Conservation (phyloP, 495 filamentous ascomycete genomes). For the Terfezia boudieri region DNA sequence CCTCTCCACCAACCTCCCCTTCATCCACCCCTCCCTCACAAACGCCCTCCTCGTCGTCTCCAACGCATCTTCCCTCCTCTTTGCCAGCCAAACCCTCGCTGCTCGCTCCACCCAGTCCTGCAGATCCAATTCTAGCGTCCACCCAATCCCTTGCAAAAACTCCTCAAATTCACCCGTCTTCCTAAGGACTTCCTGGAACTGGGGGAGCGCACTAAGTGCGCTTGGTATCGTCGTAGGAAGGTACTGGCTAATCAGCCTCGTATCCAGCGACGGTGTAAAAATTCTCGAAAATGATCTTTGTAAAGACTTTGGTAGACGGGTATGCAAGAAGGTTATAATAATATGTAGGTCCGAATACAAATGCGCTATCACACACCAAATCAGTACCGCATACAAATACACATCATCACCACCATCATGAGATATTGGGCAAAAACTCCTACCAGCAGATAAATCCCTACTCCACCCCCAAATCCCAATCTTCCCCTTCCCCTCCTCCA, state of each 20-base stretch:
- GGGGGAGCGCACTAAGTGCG: constrained; percentile 40
- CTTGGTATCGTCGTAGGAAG: constrained; percentile 54
- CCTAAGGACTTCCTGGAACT: constrained; percentile 43
- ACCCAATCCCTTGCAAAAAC: constrained; percentile 36
- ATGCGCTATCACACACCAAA: constrained; percentile 1
- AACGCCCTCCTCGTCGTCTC: constrained; percentile 44
- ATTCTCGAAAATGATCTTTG: constrained; percentile 36
- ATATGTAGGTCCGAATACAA: constrained; percentile 37
- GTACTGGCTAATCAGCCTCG: constrained; percentile 46
- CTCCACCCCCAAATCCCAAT: constrained; percentile 21
- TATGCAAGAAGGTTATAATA: constrained; percentile 42
- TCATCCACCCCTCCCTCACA: constrained; percentile 38
- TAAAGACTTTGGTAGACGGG: constrained; percentile 40
- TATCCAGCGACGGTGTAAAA: constrained; percentile 42
- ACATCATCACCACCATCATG: background rate
- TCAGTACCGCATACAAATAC: background rate
- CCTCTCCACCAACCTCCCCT: constrained; percentile 47
- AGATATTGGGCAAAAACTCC: background rate
- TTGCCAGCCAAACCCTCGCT: constrained; percentile 66
- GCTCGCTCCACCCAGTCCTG: constrained; percentile 60
- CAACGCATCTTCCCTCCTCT: constrained; percentile 53
- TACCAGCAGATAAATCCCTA: constrained; percentile 16
- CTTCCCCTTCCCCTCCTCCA: constrained; percentile 22
- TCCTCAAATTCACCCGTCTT: constrained; percentile 39
- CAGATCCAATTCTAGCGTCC: constrained; percentile 46